Conservation (phyloP, 306 rosid species). For the Castanea sativa region DNA sequence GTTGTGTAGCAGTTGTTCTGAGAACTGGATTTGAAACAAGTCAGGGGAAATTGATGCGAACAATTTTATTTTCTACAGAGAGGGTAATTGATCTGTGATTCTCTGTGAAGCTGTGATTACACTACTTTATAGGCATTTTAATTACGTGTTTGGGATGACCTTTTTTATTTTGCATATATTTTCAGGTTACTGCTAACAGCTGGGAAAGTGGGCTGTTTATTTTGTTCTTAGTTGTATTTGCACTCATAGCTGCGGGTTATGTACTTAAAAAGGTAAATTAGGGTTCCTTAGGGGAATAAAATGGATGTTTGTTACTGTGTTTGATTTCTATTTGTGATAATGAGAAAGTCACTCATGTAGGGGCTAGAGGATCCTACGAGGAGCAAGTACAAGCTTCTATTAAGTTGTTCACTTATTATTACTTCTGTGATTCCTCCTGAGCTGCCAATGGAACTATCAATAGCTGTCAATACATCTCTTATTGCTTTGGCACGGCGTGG, state of each 20-base stretch:
- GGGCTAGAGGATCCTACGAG: conserved; percentile 98
- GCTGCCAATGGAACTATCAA: conserved; percentile 98
- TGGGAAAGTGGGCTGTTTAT: conserved; percentile 99
- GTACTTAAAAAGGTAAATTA: conserved; percentile 80
- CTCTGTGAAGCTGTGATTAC: conserved; percentile 15
- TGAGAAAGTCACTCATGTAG: conserved; percentile 37
- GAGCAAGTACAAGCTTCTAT: conserved; percentile 97
- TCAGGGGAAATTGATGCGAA: conserved; percentile 99
- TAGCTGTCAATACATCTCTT: conserved; percentile 96
- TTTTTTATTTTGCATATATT: conserved; percentile 1
- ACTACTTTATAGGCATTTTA: background rate
- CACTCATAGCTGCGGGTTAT: conserved; percentile 96
- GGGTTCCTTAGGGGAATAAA: conserved; percentile 16
- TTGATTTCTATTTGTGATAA: conserved; percentile 8
- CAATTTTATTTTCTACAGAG: conserved; percentile 94
- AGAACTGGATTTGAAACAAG: conserved; percentile 99
- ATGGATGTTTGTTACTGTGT: conserved; percentile 9
- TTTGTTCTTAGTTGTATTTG: conserved; percentile 88
- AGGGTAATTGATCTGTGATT: conserved; percentile 57
- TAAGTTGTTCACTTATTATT: conserved; percentile 96
- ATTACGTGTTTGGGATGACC: background rate
- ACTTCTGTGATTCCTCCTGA: conserved; percentile 99
- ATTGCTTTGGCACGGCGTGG: conserved; percentile 97
- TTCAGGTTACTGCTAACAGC: conserved; percentile 97
- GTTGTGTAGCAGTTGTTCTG: conserved; percentile 92